phyloP scores from a whole-genome alignment of 2,329 filamentous ascomycete genomes.

The Beauveria bassiana region DNA sequence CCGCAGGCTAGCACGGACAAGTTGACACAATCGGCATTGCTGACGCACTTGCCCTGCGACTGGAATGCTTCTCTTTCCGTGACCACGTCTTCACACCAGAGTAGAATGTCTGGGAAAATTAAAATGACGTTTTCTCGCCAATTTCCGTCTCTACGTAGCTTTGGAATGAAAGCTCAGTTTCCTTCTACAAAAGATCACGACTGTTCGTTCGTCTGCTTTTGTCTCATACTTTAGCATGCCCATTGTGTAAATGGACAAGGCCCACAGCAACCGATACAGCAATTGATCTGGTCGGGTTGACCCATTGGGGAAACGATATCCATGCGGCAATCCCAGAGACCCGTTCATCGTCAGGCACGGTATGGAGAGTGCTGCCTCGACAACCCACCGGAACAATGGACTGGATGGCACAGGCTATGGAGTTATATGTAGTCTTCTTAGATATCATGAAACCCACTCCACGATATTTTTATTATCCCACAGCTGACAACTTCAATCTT shows the following conservation, averaged over 20 bases:
- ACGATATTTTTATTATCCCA: too few species aligned
- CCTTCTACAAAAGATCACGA: too few species aligned
- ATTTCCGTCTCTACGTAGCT: too few species aligned
- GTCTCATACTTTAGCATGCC: too few species aligned
- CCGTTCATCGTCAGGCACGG: not conserved
- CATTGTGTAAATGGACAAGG: too few species aligned
- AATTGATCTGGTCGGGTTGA: too few species aligned
- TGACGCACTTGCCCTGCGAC: not conserved
- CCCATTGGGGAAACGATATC: not conserved
- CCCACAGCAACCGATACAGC: too few species aligned
- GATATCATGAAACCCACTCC: not conserved
- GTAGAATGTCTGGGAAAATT: too few species aligned
- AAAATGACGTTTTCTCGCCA: too few species aligned
- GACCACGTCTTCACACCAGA: too few species aligned
- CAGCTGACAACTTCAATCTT: not conserved
- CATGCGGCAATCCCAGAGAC: not conserved
- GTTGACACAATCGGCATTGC: not conserved
- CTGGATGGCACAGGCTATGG: not conserved
- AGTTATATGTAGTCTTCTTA: not conserved
- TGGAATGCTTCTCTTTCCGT: not conserved
- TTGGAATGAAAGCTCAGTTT: too few species aligned
- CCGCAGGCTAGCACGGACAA: not conserved
- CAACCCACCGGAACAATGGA: not conserved
- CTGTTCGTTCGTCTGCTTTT: too few species aligned
- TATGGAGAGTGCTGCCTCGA: conserved; percentile 1